Evolutionary conservation across 331 rosid species (phyloP).

Genomic region (Quercus tomentella): DNA sequence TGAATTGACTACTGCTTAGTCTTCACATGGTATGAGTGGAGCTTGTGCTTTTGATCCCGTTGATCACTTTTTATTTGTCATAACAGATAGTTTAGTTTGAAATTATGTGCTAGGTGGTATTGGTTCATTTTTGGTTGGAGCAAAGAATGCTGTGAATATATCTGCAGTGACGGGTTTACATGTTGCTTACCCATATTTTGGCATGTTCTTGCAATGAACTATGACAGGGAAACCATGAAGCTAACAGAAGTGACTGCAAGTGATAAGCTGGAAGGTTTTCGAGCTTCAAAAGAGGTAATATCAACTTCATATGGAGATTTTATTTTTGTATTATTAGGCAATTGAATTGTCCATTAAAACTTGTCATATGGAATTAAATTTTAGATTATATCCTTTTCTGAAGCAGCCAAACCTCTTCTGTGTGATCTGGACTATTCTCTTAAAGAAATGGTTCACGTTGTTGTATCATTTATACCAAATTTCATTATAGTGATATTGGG

Average conservation of each 20-base stretch:
- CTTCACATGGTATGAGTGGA: background rate
- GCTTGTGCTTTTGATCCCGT: background rate
- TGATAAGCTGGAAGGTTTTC: constrained; percentile 85
- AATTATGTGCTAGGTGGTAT: background rate
- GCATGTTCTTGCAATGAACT: background rate
- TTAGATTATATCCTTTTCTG: background rate
- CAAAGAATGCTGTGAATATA: background rate
- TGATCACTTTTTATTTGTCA: background rate
- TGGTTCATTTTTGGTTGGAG: background rate
- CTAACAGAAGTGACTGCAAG: constrained; percentile 90
- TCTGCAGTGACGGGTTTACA: background rate
- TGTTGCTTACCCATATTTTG: background rate
- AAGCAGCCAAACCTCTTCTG: background rate
- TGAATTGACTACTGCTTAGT: background rate
- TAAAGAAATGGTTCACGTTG: background rate
- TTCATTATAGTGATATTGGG: background rate
- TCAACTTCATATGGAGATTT: constrained; percentile 7
- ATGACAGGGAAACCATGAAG: constrained; percentile 64
- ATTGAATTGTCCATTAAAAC: background rate
- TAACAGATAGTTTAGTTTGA: no score
- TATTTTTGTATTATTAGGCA: background rate
- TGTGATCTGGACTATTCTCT: background rate
- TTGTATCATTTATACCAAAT: background rate
- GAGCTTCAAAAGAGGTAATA: constrained; percentile 92
- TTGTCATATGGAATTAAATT: background rate